A percentile compares a stretch with the other conserved stretches of the same genome.
Conservation (phyloP, 345 rosid species). For the Citrus australasica region DNA sequence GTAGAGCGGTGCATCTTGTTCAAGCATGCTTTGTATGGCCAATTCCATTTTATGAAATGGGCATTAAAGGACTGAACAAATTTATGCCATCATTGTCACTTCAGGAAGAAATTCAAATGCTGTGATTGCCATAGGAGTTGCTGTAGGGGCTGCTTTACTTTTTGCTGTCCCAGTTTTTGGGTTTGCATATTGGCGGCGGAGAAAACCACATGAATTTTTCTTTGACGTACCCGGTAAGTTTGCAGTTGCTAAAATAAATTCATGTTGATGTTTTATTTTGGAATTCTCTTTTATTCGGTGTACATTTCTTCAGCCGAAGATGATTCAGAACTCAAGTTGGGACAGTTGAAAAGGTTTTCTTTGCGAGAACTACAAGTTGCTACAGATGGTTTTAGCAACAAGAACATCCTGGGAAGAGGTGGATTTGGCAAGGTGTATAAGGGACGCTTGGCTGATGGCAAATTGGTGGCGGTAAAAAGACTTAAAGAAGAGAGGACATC, state of each 20-base stretch:
- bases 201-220: conserved; percentile 17
- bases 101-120: conserved; percentile 6
- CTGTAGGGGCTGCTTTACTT: conserved; percentile 21
- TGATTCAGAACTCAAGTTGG: conserved; percentile 21
- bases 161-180: conserved; percentile 17
- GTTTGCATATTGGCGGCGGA: conserved; percentile 21
- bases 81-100: not conserved
- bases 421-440: conserved; percentile 27
- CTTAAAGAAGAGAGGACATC: conserved; percentile 22
- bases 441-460: conserved; percentile 27
- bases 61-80: not conserved
- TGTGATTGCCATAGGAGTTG: conserved; percentile 22
- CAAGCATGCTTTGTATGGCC: not conserved
- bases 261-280: not conserved
- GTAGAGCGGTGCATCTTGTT: not conserved
- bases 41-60: not conserved
- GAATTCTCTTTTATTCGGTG: not conserved
- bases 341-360: conserved; percentile 24
- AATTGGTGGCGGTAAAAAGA: conserved; percentile 25
- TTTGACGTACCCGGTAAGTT: conserved; percentile 15
- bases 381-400: conserved; percentile 22
- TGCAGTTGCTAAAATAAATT: not conserved
- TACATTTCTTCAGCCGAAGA: conserved; percentile 15
- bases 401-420: conserved; percentile 27
- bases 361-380: conserved; percentile 24